Evolutionary conservation across 257 asterid species (phyloP).

Genomic region (Schizonepeta tenuifolia): DNA sequence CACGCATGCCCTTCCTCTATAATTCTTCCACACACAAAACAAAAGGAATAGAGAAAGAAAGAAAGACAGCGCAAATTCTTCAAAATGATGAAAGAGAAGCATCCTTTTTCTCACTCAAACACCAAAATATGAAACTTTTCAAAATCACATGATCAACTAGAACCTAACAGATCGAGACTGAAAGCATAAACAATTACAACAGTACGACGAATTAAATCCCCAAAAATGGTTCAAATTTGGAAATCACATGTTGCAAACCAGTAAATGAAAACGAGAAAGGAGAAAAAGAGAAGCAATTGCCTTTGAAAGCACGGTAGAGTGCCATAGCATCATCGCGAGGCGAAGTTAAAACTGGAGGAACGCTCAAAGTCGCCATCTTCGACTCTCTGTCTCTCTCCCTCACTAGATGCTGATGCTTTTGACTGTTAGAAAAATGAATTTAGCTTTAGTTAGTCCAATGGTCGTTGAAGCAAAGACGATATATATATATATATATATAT

Average conservation of each 20-base stretch:
- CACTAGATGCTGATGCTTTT: background rate
- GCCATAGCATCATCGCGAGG: conserved; percentile 92
- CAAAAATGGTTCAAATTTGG: background rate
- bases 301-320: conserved; percentile 88
- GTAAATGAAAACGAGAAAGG: background rate
- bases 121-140: background rate
- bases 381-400: conserved; percentile 1
- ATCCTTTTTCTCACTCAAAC: background rate
- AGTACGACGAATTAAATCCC: background rate
- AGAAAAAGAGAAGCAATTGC: conserved; percentile 22
- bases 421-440: background rate
- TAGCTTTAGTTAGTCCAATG: background rate
- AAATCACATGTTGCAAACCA: background rate
- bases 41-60: too few relatives aligned
- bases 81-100: background rate
- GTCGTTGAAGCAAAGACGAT: background rate
- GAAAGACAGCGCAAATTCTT: background rate
- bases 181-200: background rate
- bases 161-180: conserved; percentile 3
- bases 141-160: background rate
- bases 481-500: too few relatives aligned
- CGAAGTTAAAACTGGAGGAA: conserved; percentile 69
- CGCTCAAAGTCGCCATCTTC: conserved; percentile 63
- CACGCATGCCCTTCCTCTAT: background rate
- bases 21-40: background rate